Evolutionary conservation across 2,329 filamentous ascomycete species (phyloP), one percentile per base, ranked within the genome.

Genomic region (Clonostachys rosea): DNA sequence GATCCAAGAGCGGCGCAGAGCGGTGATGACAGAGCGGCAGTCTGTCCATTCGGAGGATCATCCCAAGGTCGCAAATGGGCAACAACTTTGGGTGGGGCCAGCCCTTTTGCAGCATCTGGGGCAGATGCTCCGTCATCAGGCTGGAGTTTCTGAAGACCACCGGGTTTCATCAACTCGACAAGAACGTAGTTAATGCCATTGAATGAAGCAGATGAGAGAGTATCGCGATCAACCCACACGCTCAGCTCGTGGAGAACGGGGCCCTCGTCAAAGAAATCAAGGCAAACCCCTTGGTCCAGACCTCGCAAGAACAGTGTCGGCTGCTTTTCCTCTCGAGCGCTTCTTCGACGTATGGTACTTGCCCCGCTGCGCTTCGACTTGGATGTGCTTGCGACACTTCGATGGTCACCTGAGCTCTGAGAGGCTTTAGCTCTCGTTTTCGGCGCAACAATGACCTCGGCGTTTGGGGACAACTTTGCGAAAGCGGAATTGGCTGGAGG

Each of bases 381-480:
- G 41, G 89, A 89, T 3, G 86, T 86, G 57, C 88, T 90, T 1
- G 85, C 79, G 9, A 91, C 86, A 61, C 91, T 96, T 49, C 86
- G 78, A 59, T 80, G 90, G 55, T 95, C 90, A 36, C 83, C 81
- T n/a, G 74, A 80, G 49, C 70, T 77, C 47, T 84, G 80, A 5
- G 82, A 73, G 34, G 77, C 70, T 63, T 89, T 91, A 40, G 87
- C 77, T 47, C 92, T 81, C 24, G 86, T 87, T 70, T 99, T 99
- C 1, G 94, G 94, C 5, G 94, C 94, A 50, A 99, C 94, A 54
- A 97, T 95, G 44, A 99, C 91, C 67, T 99, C 94, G 18, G 92
- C 92, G 62, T 97, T 91, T 1, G 91, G 88, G 0, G 89, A 87
- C 44, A 99, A 89, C 66, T 96, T 97, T 24, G 89, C 90, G 62